phyloP scores from a whole-genome alignment of 225 moss, liverwort and hornwort genomes.

The Pleurozium schreberi region DNA sequence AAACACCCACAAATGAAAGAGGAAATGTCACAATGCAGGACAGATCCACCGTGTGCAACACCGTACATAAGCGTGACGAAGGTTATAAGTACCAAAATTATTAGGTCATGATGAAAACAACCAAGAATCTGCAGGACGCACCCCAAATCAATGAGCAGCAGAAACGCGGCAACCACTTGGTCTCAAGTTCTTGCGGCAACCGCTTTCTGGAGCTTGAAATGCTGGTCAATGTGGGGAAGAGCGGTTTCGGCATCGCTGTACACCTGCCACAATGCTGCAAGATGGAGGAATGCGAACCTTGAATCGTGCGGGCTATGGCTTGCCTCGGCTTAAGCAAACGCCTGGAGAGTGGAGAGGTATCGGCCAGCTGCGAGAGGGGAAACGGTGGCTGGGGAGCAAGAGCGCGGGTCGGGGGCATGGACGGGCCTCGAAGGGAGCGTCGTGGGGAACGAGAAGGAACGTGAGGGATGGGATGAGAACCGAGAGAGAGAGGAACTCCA shows the following conservation, averaged over 20 bases:
- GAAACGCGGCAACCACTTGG: background rate
- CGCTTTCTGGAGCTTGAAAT: background rate
- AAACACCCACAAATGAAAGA: background rate
- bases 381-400: background rate
- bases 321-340: background rate
- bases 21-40: background rate
- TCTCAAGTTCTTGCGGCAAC: background rate
- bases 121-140: background rate
- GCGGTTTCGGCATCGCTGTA: no score
- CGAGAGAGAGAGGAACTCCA: no score
- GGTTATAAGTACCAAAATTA: background rate
- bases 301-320: background rate
- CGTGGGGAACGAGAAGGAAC: background rate
- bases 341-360: background rate
- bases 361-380: background rate
- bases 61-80: background rate
- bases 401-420: background rate
- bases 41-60: background rate
- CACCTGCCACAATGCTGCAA: background rate
- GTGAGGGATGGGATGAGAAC: background rate
- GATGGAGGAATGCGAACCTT: background rate
- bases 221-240: background rate
- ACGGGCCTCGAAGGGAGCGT: background rate
- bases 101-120: background rate
- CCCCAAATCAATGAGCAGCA: background rate